Base-by-base conservation (phyloP, 2,329 filamentous ascomycete genomes). In the Cytospora paraplurivora region DNA sequence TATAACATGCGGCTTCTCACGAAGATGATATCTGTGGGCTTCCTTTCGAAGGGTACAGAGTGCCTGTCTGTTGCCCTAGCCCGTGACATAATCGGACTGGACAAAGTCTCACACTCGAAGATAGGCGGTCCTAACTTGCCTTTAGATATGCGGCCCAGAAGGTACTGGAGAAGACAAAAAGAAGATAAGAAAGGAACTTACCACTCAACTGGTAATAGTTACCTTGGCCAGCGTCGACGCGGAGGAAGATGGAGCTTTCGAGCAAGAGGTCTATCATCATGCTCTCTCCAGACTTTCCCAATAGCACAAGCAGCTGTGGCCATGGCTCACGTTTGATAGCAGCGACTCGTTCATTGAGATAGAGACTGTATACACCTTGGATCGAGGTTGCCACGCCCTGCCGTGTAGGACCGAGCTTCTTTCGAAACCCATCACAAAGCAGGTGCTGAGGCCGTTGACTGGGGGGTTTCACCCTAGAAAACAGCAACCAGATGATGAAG, bases 1-100 rank as follows among this genome's bases (percentile, higher is more conserved):
- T 97, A 98, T 56, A 98, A 82, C 81, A 97, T 96, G 21, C 92
- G 87, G 71, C 86, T 92, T 65, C 93, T 88, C 54, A 93, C 85
- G 70, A 99, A 89, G 1, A 80, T 77, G 63, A 98, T 92, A 17
- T 86, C 84, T 49, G 83, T 84, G 11, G 81, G 79, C 17, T 75
- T 62, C 67, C 71, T 72, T 54, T 67, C 68, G 63, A 62, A 64
- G 12, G 47, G 47, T 38, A 41, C 13, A 33, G 38, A 33, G 15
- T 50, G 34, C 21, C 63, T 66, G 47, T 62, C 65, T 64, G 33
- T 10, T 38, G 19, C 21, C 33, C n/a, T 2, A 21, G 15, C 34
- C 49, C 32, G 41, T 12, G 7, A 15, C 32, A 35, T n/a, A 35
- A 19, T 15, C 19, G 38, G 53, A 13, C 37, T 17, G 12, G 54